phyloP scores from a whole-genome alignment of 768 basidiomycete species.

The Pleurotus giganteus region DNA sequence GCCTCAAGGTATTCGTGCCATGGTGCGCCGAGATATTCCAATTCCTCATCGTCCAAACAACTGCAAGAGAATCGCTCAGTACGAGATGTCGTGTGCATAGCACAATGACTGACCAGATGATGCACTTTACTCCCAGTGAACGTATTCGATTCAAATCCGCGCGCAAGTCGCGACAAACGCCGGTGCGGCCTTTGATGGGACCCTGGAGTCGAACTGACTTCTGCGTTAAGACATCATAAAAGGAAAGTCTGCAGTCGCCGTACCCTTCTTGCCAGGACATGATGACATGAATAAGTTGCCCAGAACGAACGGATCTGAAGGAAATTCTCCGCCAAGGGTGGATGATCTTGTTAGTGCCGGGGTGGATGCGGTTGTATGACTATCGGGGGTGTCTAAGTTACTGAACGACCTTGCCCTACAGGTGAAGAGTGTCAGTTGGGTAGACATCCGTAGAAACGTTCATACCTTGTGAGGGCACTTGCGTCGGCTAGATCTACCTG shows the following conservation, averaged over 20 bases:
- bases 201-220: conserved; percentile 69
- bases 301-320: conserved; percentile 31
- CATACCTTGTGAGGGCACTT: too few species aligned
- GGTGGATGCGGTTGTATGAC: not conserved
- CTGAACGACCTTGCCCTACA: too few species aligned
- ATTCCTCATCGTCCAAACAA: conserved; percentile 83
- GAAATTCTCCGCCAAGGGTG: not conserved
- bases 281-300: conserved; percentile 91
- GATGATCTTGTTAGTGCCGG: not conserved
- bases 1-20: conserved; percentile 73
- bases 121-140: conserved; percentile 69
- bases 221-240: not conserved
- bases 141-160: conserved; percentile 76
- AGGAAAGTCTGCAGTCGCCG: conserved; percentile 10
- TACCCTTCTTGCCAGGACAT: conserved; percentile 94
- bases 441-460: too few species aligned
- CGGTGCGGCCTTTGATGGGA: conserved; percentile 73
- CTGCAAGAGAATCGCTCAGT: conserved; percentile 32
- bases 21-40: conserved; percentile 81
- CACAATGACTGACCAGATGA: conserved; percentile 65
- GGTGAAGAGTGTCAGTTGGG: too few species aligned
- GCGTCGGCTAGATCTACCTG: too few species aligned
- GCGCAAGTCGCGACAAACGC: conserved; percentile 81
- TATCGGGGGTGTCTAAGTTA: not conserved
- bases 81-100: not conserved